Evolutionary conservation across 225 moss, liverwort and hornwort species (phyloP).

Genomic region (Rhytidiadelphus loreus): DNA sequence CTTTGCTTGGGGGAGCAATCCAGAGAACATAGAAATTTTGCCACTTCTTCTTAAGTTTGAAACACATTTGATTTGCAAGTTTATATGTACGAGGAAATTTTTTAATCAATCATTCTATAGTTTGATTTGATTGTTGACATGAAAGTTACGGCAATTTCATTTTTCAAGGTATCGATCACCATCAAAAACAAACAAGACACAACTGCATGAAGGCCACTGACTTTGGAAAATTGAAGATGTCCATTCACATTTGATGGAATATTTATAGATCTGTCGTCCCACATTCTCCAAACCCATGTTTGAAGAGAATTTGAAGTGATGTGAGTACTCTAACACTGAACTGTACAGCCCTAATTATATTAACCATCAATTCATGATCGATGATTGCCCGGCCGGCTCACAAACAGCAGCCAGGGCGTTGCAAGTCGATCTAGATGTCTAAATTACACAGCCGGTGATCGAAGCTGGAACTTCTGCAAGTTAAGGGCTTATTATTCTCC

Average conservation of each 20-base stretch:
- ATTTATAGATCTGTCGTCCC: background rate
- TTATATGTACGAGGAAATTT: no score
- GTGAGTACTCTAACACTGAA: background rate
- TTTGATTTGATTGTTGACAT: background rate
- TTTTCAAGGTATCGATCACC: background rate
- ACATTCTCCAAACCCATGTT: background rate
- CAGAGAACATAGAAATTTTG: background rate
- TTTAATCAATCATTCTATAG: background rate
- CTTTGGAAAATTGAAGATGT: background rate
- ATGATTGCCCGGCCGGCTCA: background rate
- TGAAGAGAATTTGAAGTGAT: background rate
- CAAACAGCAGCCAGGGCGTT: background rate
- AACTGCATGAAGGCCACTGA: no score
- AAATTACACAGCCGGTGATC: background rate
- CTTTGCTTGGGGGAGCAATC: background rate
- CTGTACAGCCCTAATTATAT: background rate
- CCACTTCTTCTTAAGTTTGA: background rate
- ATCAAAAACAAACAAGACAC: background rate
- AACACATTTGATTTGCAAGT: background rate
- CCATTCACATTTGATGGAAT: conserved; percentile 7
- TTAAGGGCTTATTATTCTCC: background rate
- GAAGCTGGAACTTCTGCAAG: background rate
- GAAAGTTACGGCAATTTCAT: background rate
- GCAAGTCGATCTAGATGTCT: background rate
- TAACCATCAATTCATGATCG: background rate